These are phyloP conservation scores for Alternaria sp. DNA, from an alignment of 2,329 filamentous ascomycete genomes.

Conservation along the genomic window DNA sequence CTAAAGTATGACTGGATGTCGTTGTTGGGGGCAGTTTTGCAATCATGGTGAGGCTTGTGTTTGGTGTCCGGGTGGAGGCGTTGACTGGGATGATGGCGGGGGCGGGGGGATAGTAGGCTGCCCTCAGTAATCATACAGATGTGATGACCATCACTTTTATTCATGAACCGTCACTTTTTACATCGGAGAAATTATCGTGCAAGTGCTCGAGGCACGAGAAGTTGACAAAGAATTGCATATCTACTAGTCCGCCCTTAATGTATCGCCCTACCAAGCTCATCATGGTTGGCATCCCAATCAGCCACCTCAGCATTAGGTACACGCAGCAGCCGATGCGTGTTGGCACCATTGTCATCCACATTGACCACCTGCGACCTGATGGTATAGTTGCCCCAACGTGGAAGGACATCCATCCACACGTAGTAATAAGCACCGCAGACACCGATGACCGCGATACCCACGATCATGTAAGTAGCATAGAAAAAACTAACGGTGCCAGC, in stretches of 20 bases:
- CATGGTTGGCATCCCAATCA: constrained; percentile 45
- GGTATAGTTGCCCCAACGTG: constrained; percentile 29
- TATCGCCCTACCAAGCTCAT: constrained; percentile 27
- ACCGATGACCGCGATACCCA: constrained; percentile 61
- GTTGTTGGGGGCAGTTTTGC: too few relatives aligned
- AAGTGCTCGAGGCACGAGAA: background rate
- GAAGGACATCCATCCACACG: constrained; percentile 36
- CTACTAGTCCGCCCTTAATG: background rate
- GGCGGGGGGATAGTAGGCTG: too few relatives aligned
- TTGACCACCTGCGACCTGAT: constrained; percentile 40
- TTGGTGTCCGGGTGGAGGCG: too few relatives aligned
- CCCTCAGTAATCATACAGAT: too few relatives aligned
- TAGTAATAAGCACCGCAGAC: constrained; percentile 36
- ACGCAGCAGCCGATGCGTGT: constrained; percentile 21
- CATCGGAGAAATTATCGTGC: background rate
- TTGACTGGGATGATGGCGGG: too few relatives aligned
- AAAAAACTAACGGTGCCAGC: constrained; percentile 68
- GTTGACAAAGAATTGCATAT: background rate
- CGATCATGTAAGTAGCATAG: constrained; percentile 74
- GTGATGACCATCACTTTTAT: too few relatives aligned
- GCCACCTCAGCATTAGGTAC: constrained; percentile 34
- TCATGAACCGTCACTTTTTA: background rate
- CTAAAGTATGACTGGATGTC: too few relatives aligned
- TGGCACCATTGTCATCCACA: constrained; percentile 36
- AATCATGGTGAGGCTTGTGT: too few relatives aligned